A percentile compares a stretch with the other conserved stretches of the same genome.
These are phyloP conservation scores for Cynanchum wilfordii DNA, from an alignment of 257 asterid species.

Conservation along the genomic window DNA sequence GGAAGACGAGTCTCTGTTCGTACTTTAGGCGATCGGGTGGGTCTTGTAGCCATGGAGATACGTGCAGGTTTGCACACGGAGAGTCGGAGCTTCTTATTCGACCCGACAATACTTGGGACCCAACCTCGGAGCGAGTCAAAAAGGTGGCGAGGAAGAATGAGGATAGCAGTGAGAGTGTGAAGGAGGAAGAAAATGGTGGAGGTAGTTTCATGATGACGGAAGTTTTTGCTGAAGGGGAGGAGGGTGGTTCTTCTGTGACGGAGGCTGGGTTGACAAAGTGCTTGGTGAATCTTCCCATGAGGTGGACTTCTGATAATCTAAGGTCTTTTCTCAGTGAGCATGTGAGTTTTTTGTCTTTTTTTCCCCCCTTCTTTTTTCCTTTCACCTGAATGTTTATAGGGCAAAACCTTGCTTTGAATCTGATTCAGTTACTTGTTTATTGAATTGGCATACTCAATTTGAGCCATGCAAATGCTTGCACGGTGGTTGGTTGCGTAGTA, in stretches of 20 bases:
- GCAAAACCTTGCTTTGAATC: not conserved
- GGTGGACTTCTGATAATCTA: conserved; percentile 71
- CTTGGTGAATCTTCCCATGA: conserved; percentile 79
- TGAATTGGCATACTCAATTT: not conserved
- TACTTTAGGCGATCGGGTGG: conserved; percentile 59
- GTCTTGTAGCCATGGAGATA: conserved; percentile 71
- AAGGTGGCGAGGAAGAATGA: conserved; percentile 48
- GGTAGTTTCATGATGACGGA: conserved; percentile 85
- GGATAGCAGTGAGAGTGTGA: conserved; percentile 11
- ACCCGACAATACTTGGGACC: conserved; percentile 91
- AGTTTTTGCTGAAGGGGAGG: conserved; percentile 46
- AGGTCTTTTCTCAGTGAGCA: conserved; percentile 57
- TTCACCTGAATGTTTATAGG: not conserved
- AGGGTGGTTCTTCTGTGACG: conserved; percentile 22
- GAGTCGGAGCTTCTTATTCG: conserved; percentile 78
- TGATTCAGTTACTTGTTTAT: not conserved
- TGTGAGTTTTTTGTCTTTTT: conserved; percentile 29
- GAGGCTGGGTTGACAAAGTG: conserved; percentile 59
- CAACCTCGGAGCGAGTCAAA: conserved; percentile 82
- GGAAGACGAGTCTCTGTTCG: conserved; percentile 89
- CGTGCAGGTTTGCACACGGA: conserved; percentile 83
- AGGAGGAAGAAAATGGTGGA: conserved; percentile 17
- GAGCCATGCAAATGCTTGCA: not conserved
- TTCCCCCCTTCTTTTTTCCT: no score
- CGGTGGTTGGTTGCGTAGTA: not conserved